Conservation (phyloP, 1,284 basidiomycete genomes). For the Anthracocystis setariae region DNA sequence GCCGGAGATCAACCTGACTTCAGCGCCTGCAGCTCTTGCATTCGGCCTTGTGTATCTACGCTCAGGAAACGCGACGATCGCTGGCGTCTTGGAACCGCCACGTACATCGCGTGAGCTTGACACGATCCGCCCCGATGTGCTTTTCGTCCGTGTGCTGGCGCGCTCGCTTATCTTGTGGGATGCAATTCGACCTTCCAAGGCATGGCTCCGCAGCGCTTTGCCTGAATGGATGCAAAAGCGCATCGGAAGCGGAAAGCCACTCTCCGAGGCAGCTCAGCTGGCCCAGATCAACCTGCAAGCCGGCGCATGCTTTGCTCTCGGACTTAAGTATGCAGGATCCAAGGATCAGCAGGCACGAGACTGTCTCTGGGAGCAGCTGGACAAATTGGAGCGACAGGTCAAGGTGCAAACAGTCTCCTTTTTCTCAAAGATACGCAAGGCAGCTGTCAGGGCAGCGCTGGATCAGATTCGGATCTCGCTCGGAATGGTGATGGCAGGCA, state of each 20-base stretch:
- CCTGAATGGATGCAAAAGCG: constrained; percentile 75
- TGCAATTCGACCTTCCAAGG: constrained; percentile 76
- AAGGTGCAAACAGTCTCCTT: constrained; percentile 68
- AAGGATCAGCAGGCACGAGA: constrained; percentile 76
- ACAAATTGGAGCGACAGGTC: constrained; percentile 73
- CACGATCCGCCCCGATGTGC: constrained; percentile 84
- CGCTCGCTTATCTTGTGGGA: constrained; percentile 89
- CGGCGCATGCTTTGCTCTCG: constrained; percentile 89
- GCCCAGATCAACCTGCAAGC: constrained; percentile 69
- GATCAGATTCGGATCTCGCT: constrained; percentile 86
- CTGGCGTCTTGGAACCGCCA: constrained; percentile 84
- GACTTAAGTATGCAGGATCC: constrained; percentile 86
- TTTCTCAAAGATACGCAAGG: constrained; percentile 70
- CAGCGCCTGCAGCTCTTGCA: constrained; percentile 85
- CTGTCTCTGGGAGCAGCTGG: constrained; percentile 82
- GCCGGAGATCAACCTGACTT: constrained; percentile 66
- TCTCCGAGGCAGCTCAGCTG: constrained; percentile 46
- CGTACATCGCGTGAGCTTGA: constrained; percentile 81
- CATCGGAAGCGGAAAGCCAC: constrained; percentile 69
- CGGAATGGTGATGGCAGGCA: constrained; percentile 93
- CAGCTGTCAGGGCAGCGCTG: constrained; percentile 86
- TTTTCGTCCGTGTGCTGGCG: constrained; percentile 82
- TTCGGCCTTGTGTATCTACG: constrained; percentile 91
- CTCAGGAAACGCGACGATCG: constrained; percentile 83
- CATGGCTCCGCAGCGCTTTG: constrained; percentile 82